phyloP scores from a whole-genome alignment of 1,139 yeast genomes.

The Debaryomyces sp. region DNA sequence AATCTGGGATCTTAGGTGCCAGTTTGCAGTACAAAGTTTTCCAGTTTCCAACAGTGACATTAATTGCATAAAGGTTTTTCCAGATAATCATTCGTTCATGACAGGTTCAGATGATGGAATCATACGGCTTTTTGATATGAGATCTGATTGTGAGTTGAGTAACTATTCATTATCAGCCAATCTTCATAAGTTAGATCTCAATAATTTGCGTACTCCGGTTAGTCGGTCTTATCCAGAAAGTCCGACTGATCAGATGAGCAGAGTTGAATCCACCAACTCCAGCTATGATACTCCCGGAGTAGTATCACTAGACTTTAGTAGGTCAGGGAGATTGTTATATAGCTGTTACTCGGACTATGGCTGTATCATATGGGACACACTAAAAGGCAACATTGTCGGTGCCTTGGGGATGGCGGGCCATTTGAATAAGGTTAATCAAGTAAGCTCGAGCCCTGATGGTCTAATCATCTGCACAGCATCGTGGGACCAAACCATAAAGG shows the following conservation, averaged over 20 bases:
- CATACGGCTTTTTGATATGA: slow-evolving; percentile 70
- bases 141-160: slow-evolving; percentile 75
- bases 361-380: slow-evolving; percentile 77
- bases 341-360: slow-evolving; percentile 77
- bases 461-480: slow-evolving; percentile 70
- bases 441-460: slow-evolving; percentile 75
- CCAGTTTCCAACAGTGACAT: slow-evolving; percentile 68
- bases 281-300: slow-evolving; percentile 64
- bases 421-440: slow-evolving; percentile 61
- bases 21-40: slow-evolving; percentile 60
- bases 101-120: slow-evolving; percentile 82
- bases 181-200: slow-evolving; percentile 1
- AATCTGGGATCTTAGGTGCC: slow-evolving; percentile 69
- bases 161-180: slow-evolving; percentile 42
- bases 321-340: slow-evolving; percentile 74
- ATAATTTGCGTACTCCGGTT: not conserved
- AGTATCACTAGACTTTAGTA: slow-evolving; percentile 70
- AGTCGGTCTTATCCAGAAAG: not conserved
- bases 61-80: slow-evolving; percentile 65
- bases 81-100: slow-evolving; percentile 67
- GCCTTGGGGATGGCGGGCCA: slow-evolving; percentile 57
- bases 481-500: slow-evolving; percentile 68
- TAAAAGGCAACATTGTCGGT: slow-evolving; percentile 68
- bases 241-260: slow-evolving; percentile 10
- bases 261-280: slow-evolving; percentile 17